Base-by-base conservation (phyloP, 2,329 filamentous ascomycete species). In the Pseudofabraea citricarpa region DNA sequence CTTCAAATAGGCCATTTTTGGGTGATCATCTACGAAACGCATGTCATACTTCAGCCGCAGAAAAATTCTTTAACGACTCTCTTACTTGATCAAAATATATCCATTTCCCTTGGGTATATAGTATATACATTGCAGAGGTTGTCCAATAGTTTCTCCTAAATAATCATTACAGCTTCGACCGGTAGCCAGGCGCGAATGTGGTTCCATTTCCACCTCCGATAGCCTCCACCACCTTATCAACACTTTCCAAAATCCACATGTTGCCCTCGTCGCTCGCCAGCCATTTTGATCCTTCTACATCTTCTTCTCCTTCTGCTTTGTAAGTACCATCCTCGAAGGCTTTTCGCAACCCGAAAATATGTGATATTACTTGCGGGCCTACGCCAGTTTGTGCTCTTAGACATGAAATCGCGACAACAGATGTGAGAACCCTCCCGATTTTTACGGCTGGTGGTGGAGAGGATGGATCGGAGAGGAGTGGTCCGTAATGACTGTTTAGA, bases 311-410 rank as follows among this genome's bases (percentile, higher is more conserved):
- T 40, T 65, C 61, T 27, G 65, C 73, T 62, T 52, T 48, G n/a
- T 64, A 74, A 16, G 68, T 70, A 1, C 83, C 85, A 61, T 89
- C 82, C 50, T 85, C 79, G 40, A 85, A 72, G 1, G 80, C 85
- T 69, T 93, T 93, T 46, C 85, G 67, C 64, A 94, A 60, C 0
- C 88, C 88, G 66, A 90, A 91, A 0, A 93, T 73, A 64, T 94
- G 88, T 52, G 83, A 88, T 15, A 85, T 66, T 10, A 94, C 86
- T 70, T 93, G 88, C 1, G 87, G 88, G 0, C 81, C 88, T 0
- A 93, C 88, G 1, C 88, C 88, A 8, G 84, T 86, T 71, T 93
- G 88, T 35, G 87, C 77, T 3, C 88, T 68, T 61, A 94, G 62
- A 56, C 86, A 90, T 5, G 86, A 73, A 22, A 94, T 74, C 0